Evolutionary conservation across 257 asterid species (phyloP), one percentile per base, ranked within the genome.

Genomic region (Penstemon eatonii): DNA sequence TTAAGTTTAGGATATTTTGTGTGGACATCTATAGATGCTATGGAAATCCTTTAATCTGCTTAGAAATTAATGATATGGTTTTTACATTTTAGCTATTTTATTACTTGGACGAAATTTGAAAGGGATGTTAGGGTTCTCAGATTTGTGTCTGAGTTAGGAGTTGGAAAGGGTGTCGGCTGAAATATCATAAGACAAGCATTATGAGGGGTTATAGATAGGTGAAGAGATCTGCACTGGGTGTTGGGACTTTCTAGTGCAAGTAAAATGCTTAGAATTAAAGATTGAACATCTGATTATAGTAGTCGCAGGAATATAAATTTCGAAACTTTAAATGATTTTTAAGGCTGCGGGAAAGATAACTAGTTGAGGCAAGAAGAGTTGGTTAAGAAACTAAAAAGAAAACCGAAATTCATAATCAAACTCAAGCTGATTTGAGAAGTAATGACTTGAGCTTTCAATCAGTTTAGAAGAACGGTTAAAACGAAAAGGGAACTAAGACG

Each of bases 41-140:
- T 18, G 62, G 12, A 25, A 10, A 8, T 62, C 15, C 15, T n/a
- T 66, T 66, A 12, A 4, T 73, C 41, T 65, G 66, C 65, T 54
- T 45, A 9, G 39, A 25, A 25, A 9, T 5, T 7, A 49, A 33
- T 1, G n/a, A 25, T 13, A 1, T 37, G 65, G 36, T 50, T 50
- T 36, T 25, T 25, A 25, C 33, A 1, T 25, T 25, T 18, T 5
- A 38, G 55, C 33, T 47, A 47, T 68, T 36, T 42, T 15, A 18
- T 1, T 39, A 33, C 10, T 67, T 40, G 39, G 55, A 59, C 10
- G 57, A 60, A 15, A 33, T 51, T 47, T 41, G 11, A 13, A 45
- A 46, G 75, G 76, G 25, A 65, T 45, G n/a, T 55, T 46, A 55
- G 33, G 44, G 33, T 55, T 55, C 33, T 47, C 43, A 33, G 66